Conservation (phyloP, 225 moss, liverwort and hornwort species). For the Anthoceros angustus region DNA sequence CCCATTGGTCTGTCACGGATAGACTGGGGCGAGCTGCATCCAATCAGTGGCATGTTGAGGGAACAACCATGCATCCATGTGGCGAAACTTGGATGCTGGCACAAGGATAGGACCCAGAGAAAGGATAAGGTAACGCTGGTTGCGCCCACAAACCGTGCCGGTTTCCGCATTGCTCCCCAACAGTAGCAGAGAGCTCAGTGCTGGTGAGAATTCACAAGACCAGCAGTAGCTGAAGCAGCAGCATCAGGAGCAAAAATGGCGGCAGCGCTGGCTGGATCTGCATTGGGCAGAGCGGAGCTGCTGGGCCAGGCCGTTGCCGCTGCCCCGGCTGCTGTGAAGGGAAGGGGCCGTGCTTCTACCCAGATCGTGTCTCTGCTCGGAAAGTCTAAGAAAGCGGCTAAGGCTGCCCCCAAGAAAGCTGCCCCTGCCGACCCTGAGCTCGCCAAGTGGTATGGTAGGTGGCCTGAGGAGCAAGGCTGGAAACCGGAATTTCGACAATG, state of each 20-base stretch:
- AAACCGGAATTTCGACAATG: too few species aligned
- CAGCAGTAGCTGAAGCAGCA: background rate
- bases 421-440: slow-evolving; percentile 25
- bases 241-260: slow-evolving; percentile 8
- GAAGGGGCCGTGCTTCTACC: slow-evolving; percentile 8
- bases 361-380: slow-evolving; percentile 26
- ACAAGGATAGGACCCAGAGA: background rate
- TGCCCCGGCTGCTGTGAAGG: slow-evolving; percentile 5
- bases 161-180: background rate
- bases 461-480: too few species aligned
- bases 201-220: background rate
- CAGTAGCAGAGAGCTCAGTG: background rate
- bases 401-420: slow-evolving; percentile 15
- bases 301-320: slow-evolving; percentile 28
- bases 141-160: background rate
- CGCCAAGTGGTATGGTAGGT: slow-evolving; percentile 79
- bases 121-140: background rate
- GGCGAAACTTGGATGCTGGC: background rate
- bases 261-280: slow-evolving; percentile 31
- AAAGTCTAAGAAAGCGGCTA: slow-evolving; percentile 19
- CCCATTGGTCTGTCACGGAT: background rate
- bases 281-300: slow-evolving; percentile 45
- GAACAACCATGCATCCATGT: background rate
- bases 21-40: background rate
- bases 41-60: background rate